Percentiles rank a stretch among this genome's conserved stretches.
These are phyloP conservation scores for Rhodotorula graminis DNA, from an alignment of 768 basidiomycete genomes.

Conservation along the genomic window DNA sequence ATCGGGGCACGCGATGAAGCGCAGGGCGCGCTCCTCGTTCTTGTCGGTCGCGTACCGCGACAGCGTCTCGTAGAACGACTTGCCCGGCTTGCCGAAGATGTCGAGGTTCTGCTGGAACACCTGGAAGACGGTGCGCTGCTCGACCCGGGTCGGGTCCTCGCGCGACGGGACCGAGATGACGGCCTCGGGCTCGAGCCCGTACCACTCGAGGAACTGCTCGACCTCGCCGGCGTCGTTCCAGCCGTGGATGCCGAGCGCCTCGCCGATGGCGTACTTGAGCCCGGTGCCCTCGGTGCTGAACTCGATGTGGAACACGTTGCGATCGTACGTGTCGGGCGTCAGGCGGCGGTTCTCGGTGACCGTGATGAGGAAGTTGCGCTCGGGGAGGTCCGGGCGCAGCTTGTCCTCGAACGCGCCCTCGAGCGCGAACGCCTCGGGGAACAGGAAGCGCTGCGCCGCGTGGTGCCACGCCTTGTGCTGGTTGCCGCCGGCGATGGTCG, in stretches of 20 bases:
- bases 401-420: constrained; percentile 45
- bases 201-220: constrained; percentile 82
- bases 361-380: constrained; percentile 87
- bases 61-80: constrained; percentile 87
- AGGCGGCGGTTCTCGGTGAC: constrained; percentile 90
- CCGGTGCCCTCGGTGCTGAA: constrained; percentile 88
- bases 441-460: constrained; percentile 80
- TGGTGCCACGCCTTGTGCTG: constrained; percentile 63
- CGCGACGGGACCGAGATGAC: constrained; percentile 76
- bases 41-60: constrained; percentile 63
- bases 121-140: constrained; percentile 93
- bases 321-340: constrained; percentile 90
- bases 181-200: constrained; percentile 72
- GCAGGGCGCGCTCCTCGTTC: constrained; percentile 69
- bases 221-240: constrained; percentile 94
- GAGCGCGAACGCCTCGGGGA: constrained; percentile 72
- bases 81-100: constrained; percentile 90
- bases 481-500: constrained; percentile 50
- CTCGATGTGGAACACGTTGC: constrained; percentile 98
- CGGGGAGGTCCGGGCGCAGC: constrained; percentile 73
- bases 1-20: constrained; percentile 90
- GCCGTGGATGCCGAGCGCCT: constrained; percentile 93
- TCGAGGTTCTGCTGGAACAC: constrained; percentile 94
- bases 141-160: constrained; percentile 55
- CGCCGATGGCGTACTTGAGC: constrained; percentile 89